Evolutionary conservation across 257 asterid species (phyloP).

Genomic region (Phtheirospermum japonicum): DNA sequence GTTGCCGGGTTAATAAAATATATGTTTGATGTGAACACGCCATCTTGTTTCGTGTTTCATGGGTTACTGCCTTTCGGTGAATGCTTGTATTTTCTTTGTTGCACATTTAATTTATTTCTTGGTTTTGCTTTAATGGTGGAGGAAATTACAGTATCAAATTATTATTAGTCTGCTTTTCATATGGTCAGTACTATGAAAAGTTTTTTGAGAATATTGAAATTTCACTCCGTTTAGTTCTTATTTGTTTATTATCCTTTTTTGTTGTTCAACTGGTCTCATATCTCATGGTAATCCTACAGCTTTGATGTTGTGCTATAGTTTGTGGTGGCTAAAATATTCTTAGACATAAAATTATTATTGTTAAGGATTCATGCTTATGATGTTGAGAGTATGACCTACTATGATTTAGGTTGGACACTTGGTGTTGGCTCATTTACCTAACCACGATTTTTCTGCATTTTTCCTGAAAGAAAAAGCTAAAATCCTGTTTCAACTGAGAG

Average conservation of each 20-base stretch:
- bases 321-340: background rate
- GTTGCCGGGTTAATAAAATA: too few relatives aligned
- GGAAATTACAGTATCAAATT: too few relatives aligned
- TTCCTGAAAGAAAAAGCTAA: constrained; percentile 11
- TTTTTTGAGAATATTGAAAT: too few relatives aligned
- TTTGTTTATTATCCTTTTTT: background rate
- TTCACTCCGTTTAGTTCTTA: too few relatives aligned
- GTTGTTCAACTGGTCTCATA: background rate
- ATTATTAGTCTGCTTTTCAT: too few relatives aligned
- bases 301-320: background rate
- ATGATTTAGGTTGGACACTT: background rate
- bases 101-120: too few relatives aligned
- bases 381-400: background rate
- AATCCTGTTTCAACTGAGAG: constrained; percentile 15
- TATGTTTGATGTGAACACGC: too few relatives aligned
- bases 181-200: too few relatives aligned
- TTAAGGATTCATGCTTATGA: background rate
- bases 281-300: background rate
- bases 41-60: too few relatives aligned
- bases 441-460: constrained; percentile 3
- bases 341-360: background rate
- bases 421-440: background rate
- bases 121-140: too few relatives aligned
- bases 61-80: too few relatives aligned
- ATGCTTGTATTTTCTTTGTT: too few relatives aligned